phyloP scores from a whole-genome alignment of 805 yeast species.

The Saitoella complicata region DNA sequence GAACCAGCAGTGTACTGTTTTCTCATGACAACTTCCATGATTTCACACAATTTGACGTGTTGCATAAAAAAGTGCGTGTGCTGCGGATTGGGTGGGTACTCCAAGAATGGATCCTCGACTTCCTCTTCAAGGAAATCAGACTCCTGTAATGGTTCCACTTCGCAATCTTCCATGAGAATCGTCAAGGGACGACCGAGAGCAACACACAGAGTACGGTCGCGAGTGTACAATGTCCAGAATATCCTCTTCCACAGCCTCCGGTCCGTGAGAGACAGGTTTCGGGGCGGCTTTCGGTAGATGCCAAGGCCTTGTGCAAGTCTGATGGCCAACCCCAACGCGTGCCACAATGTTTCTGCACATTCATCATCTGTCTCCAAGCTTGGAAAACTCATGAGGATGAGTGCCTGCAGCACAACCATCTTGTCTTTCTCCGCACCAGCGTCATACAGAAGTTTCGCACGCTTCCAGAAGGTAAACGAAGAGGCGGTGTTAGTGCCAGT shows the following conservation, averaged over 20 bases:
- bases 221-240: constrained; percentile 55
- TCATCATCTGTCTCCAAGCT: constrained; percentile 64
- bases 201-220: constrained; percentile 52
- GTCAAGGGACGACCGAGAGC: constrained; percentile 60
- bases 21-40: constrained; percentile 50
- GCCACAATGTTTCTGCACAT: constrained; percentile 40
- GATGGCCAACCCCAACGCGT: constrained; percentile 56
- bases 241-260: constrained; percentile 43
- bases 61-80: constrained; percentile 47
- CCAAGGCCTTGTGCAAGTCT: constrained; percentile 63
- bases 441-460: constrained; percentile 64
- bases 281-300: constrained; percentile 36
- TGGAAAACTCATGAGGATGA: constrained; percentile 46
- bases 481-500: constrained; percentile 36
- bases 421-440: constrained; percentile 53
- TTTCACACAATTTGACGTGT: constrained; percentile 48
- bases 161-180: constrained; percentile 58
- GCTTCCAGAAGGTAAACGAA: constrained; percentile 38
- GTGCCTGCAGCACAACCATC: constrained; percentile 42
- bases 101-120: constrained; percentile 23
- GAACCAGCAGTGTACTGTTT: constrained; percentile 60
- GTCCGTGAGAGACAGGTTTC: constrained; percentile 16
- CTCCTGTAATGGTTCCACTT: constrained; percentile 52
- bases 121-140: constrained; percentile 47
- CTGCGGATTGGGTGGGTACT: constrained; percentile 30